Evolutionary conservation across 495 filamentous ascomycete species (phyloP).

Genomic region (Penicillium daleae): DNA sequence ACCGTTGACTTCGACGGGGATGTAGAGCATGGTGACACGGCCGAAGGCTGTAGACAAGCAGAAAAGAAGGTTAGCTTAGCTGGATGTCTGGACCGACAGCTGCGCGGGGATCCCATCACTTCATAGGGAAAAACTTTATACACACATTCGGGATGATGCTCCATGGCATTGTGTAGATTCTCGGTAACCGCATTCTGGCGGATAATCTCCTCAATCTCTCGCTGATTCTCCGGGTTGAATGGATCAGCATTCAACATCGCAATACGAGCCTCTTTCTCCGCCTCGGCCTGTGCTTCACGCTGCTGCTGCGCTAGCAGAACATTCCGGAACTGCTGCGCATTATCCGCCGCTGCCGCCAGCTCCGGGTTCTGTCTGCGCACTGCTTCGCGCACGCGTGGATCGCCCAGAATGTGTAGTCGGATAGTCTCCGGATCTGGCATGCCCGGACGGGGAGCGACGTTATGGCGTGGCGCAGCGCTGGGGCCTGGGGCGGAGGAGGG

Average conservation of each 20-base stretch:
- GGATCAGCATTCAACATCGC: slow-evolving; percentile 84
- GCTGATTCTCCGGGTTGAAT: slow-evolving; percentile 87
- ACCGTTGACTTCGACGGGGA: slow-evolving; percentile 93
- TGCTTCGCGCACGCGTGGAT: slow-evolving; percentile 71
- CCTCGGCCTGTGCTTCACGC: slow-evolving; percentile 68
- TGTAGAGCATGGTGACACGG: slow-evolving; percentile 92
- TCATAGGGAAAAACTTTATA: too few species aligned
- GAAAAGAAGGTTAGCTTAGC: neutral
- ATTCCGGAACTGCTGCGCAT: slow-evolving; percentile 73
- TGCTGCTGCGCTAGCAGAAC: slow-evolving; percentile 66
- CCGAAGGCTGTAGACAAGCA: slow-evolving; percentile 86
- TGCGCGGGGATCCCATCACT: too few species aligned
- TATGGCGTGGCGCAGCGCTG: slow-evolving; percentile 42
- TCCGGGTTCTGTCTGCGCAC: slow-evolving; percentile 72
- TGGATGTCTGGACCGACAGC: neutral
- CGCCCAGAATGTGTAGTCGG: slow-evolving; percentile 78
- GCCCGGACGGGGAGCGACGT: slow-evolving; percentile 43
- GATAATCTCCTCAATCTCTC: slow-evolving; percentile 95
- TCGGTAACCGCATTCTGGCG: slow-evolving; percentile 90
- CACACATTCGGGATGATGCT: slow-evolving; percentile 93
- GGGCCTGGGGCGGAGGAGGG: slow-evolving; percentile 23
- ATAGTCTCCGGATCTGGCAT: slow-evolving; percentile 78
- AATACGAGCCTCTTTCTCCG: slow-evolving; percentile 78
- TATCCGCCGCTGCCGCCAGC: slow-evolving; percentile 75
- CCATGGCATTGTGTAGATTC: slow-evolving; percentile 93